Conservation (phyloP, 2,329 filamentous ascomycete species). For the Cercospora berteroae region DNA sequence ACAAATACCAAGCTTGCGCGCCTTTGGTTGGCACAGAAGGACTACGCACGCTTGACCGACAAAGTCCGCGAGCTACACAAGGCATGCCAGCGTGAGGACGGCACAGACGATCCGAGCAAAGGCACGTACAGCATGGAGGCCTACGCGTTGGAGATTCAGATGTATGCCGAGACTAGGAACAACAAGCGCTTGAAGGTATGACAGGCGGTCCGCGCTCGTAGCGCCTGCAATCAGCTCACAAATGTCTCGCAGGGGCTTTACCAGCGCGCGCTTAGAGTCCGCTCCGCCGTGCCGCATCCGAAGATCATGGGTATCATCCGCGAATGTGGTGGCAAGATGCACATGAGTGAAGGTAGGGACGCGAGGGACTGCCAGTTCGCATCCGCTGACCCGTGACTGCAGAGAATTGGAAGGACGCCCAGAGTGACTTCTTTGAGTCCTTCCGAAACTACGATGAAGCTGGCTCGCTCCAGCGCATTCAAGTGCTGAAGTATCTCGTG, state of each 20-base stretch:
- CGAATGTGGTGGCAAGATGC: slow-evolving; percentile 99
- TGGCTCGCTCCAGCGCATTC: slow-evolving; percentile 90
- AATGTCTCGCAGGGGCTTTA: slow-evolving; percentile 63
- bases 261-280: slow-evolving; percentile 83
- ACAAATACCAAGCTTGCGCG: slow-evolving; percentile 96
- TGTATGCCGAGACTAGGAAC: slow-evolving; percentile 95
- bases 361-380: slow-evolving; percentile 23
- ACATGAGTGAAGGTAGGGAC: slow-evolving; percentile 79
- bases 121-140: slow-evolving; percentile 95
- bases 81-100: slow-evolving; percentile 83
- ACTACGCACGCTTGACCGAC: slow-evolving; percentile 74
- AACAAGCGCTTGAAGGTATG: slow-evolving; percentile 87
- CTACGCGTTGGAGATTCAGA: slow-evolving; percentile 96
- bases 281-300: slow-evolving; percentile 95
- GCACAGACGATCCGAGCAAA: slow-evolving; percentile 87
- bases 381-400: slow-evolving; percentile 27
- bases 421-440: slow-evolving; percentile 97
- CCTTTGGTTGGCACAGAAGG: slow-evolving; percentile 85
- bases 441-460: slow-evolving; percentile 99
- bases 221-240: slow-evolving; percentile 18
- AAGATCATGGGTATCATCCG: slow-evolving; percentile 99
- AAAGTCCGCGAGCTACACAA: slow-evolving; percentile 87
- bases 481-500: slow-evolving; percentile 94
- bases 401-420: slow-evolving; percentile 97
- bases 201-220: slow-evolving; percentile 15